A percentile compares a stretch with the other conserved stretches of the same genome.
phyloP scores from a whole-genome alignment of 2,329 filamentous ascomycete genomes.

The Aspergillus viridinutans region DNA sequence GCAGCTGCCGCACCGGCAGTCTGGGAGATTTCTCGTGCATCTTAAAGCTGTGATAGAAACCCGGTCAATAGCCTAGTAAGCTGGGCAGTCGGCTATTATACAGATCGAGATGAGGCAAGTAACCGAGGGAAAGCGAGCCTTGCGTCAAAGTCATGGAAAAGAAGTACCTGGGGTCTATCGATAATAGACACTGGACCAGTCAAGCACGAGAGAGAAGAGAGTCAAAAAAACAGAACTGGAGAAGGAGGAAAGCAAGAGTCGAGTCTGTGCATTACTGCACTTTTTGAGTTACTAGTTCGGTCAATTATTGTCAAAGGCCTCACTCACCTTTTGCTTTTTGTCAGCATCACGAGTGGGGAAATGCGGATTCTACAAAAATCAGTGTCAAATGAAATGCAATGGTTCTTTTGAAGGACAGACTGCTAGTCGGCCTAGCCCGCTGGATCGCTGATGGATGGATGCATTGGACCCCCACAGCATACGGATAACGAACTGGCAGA shows the following conservation, averaged over 20 bases:
- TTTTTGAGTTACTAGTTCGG: neutral
- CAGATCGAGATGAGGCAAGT: neutral
- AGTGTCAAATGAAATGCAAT: neutral
- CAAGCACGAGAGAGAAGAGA: neutral
- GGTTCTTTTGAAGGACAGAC: neutral
- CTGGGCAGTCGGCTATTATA: neutral
- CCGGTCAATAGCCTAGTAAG: neutral
- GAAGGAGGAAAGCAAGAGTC: neutral
- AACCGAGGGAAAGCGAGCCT: neutral
- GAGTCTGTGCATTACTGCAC: neutral
- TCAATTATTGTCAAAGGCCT: neutral
- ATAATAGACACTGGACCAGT: neutral
- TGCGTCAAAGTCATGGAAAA: neutral
- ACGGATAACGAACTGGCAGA: too few species aligned
- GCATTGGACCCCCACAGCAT: neutral
- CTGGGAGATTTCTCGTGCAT: conserved; percentile 45
- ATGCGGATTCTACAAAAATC: neutral
- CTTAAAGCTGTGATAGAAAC: neutral
- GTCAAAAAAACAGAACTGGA: neutral
- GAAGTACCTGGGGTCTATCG: neutral
- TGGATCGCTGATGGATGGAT: neutral
- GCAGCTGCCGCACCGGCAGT: conserved; percentile 71
- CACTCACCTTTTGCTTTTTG: neutral
- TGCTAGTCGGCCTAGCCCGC: neutral
- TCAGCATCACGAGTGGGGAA: neutral